Conservation (phyloP, 176 grass and related monocot species). For the Urochloa ruziziensis region DNA sequence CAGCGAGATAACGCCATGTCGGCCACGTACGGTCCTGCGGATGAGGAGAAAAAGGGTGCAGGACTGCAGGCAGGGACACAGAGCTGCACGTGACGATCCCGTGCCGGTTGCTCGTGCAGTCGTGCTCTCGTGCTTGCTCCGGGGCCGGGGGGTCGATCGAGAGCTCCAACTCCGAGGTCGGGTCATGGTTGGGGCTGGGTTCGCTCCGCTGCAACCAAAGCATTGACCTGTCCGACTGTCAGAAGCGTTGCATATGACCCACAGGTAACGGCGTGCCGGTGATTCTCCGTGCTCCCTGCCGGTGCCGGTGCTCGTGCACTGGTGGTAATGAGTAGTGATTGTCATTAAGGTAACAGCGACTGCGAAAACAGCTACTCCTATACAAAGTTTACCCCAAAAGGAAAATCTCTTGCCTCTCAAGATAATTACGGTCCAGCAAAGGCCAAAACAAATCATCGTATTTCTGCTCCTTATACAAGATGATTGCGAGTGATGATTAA, state of each 20-base stretch:
- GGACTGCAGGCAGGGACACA: too few relatives aligned
- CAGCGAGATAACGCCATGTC: neutral
- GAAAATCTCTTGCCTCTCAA: too few relatives aligned
- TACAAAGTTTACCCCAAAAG: too few relatives aligned
- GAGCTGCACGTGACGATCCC: constrained; percentile 13
- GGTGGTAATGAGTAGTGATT: neutral
- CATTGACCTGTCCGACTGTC: constrained; percentile 30
- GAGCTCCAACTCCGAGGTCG: neutral
- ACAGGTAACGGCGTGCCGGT: neutral
- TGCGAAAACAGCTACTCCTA: neutral
- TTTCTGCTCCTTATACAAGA: neutral
- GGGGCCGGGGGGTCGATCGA: too few relatives aligned
- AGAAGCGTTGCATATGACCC: neutral
- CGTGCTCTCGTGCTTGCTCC: constrained; percentile 6
- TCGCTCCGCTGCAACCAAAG: constrained; percentile 22
- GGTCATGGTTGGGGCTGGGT: neutral
- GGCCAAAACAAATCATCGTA: neutral
- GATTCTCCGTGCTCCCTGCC: constrained; percentile 31
- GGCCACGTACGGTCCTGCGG: neutral
- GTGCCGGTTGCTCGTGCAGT: neutral
- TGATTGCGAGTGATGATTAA: neutral
- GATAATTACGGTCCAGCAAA: too few relatives aligned
- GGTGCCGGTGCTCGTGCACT: neutral
- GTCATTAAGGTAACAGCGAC: neutral
- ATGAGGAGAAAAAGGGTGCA: neutral